These are phyloP conservation scores for Corymbia calophylla DNA, from an alignment of 441 rosid species.

Conservation along the genomic window DNA sequence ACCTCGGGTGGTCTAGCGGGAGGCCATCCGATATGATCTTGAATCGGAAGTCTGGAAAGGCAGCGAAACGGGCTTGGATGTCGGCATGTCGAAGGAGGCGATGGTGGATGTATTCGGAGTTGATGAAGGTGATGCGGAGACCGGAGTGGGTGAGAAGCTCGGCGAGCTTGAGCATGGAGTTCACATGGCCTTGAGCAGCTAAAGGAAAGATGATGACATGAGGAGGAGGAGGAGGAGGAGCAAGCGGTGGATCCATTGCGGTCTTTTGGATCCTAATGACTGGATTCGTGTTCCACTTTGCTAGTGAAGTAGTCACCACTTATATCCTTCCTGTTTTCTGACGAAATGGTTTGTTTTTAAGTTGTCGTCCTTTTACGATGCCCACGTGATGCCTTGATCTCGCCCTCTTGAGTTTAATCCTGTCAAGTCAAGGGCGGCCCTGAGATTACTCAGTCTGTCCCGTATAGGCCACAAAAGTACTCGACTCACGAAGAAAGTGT, in stretches of 20 bases:
- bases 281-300: neutral
- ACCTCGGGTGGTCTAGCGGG: neutral
- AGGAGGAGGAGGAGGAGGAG: neutral
- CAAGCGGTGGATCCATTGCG: neutral
- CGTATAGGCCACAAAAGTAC: too few relatives aligned
- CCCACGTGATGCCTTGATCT: too few relatives aligned
- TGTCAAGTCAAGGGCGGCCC: too few relatives aligned
- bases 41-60: neutral
- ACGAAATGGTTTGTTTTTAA: neutral
- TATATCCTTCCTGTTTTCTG: fast-evolving
- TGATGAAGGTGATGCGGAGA: neutral
- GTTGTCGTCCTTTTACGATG: neutral
- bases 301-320: neutral
- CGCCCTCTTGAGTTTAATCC: too few relatives aligned
- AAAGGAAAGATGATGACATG: neutral
- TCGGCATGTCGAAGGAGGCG: neutral
- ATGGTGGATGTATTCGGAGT: neutral
- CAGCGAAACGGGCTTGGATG: neutral
- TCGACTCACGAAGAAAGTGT: neutral
- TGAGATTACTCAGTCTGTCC: too few relatives aligned
- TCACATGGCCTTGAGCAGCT: neutral
- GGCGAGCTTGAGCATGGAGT: neutral
- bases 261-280: neutral
- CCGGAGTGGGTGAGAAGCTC: neutral
- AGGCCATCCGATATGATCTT: neutral